Percentiles rank a stretch among this genome's conserved stretches.
Conservation (phyloP, 2,329 filamentous ascomycete species). For the Ophiostoma populinum region DNA sequence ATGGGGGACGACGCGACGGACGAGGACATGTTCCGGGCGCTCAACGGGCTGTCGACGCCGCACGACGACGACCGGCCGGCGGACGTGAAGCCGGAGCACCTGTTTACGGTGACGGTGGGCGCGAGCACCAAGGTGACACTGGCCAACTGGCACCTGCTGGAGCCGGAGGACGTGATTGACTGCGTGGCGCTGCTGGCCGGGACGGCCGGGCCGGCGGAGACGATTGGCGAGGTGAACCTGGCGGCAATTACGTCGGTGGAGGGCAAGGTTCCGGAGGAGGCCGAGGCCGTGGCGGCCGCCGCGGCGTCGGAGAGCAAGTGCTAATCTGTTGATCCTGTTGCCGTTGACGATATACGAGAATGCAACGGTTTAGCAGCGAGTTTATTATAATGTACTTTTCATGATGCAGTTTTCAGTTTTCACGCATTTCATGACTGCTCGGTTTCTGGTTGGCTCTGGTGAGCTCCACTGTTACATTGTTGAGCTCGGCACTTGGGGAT, state of each 20-base stretch:
- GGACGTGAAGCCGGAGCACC: slow-evolving; percentile 43
- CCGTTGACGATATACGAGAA: too few relatives aligned
- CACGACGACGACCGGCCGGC: slow-evolving; percentile 21
- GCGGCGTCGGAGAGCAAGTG: too few relatives aligned
- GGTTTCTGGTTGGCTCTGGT: too few relatives aligned
- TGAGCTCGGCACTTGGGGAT: too few relatives aligned
- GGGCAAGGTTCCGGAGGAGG: slow-evolving; percentile 27
- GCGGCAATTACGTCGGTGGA: slow-evolving; percentile 36
- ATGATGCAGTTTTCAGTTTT: too few relatives aligned
- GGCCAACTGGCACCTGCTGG: slow-evolving; percentile 76
- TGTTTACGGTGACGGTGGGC: slow-evolving; percentile 85
- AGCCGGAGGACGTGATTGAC: slow-evolving; percentile 76
- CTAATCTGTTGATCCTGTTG: too few relatives aligned
- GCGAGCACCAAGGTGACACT: slow-evolving; percentile 83
- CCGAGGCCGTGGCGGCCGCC: not conserved
- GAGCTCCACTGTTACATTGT: too few relatives aligned
- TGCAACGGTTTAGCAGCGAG: too few relatives aligned
- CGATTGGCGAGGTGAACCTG: slow-evolving; percentile 36
- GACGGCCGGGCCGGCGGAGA: slow-evolving; percentile 17
- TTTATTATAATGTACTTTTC: too few relatives aligned
- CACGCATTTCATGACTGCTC: too few relatives aligned
- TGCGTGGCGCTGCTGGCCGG: slow-evolving; percentile 38
- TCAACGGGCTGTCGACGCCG: slow-evolving; percentile 37
- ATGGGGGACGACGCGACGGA: slow-evolving; percentile 93
- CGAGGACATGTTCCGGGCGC: slow-evolving; percentile 86